These are phyloP conservation scores for Hymenoscyphus albidus DNA, from an alignment of 2,329 filamentous ascomycete species.

Conservation along the genomic window DNA sequence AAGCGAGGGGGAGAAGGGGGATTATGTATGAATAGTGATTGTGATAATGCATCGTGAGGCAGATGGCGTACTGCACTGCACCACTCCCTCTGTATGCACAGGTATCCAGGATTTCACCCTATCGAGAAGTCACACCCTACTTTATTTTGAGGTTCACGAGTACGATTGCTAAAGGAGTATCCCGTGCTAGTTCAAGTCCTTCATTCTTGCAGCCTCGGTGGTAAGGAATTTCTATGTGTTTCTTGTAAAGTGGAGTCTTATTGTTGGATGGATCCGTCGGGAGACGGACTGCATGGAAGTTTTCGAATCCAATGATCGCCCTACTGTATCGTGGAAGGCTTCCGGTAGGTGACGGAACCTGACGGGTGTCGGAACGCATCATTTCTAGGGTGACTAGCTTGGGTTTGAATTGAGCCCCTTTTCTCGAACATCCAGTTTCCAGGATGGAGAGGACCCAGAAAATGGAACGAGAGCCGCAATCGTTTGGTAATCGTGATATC, in stretches of 20 bases:
- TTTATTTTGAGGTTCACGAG: not conserved
- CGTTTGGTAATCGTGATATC: not conserved
- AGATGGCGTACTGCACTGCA: not conserved
- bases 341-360: conserved; percentile 9
- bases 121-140: not conserved
- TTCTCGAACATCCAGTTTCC: not conserved
- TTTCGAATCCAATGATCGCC: conserved; percentile 1
- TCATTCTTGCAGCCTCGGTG: not conserved
- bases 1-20: not conserved
- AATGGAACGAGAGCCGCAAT: not conserved
- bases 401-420: not conserved
- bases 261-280: not conserved
- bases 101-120: not conserved
- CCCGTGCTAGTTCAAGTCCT: not conserved
- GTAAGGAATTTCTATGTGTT: not conserved
- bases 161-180: not conserved
- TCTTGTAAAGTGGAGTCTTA: not conserved
- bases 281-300: not conserved
- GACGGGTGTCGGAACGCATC: conserved; percentile 1
- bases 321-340: conserved; percentile 3
- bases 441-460: not conserved
- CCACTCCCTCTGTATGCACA: conserved; percentile 4
- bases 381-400: not conserved
- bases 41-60: conserved; percentile 12
- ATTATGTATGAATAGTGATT: conserved; percentile 9